These are phyloP conservation scores for Pseudogymnoascus sp. DNA, from an alignment of 2,329 filamentous ascomycete species.

Conservation along the genomic window DNA sequence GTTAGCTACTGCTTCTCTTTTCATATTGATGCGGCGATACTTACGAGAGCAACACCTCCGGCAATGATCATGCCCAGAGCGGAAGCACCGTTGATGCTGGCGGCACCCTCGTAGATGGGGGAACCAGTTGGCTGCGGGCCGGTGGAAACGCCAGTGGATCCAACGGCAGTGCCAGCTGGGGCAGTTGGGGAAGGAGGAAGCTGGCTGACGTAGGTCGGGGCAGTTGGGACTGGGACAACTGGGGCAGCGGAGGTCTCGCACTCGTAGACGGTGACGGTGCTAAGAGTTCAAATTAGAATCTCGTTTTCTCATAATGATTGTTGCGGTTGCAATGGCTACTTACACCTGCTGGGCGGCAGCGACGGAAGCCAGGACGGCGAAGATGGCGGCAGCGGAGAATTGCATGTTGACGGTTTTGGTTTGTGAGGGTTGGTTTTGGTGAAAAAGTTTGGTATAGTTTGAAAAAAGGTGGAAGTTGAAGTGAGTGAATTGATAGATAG, in stretches of 20 bases:
- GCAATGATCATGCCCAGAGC: constrained; percentile 28
- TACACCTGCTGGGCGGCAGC: constrained; percentile 22
- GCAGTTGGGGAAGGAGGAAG: constrained; percentile 14
- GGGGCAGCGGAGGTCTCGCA: constrained; percentile 17
- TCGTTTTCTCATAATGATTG: not conserved
- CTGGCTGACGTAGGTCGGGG: constrained; percentile 10
- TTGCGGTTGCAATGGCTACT: not conserved
- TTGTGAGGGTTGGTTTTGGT: constrained; percentile 13
- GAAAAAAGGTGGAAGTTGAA: constrained; percentile 14
- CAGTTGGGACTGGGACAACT: constrained; percentile 7
- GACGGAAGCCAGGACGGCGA: constrained; percentile 26
- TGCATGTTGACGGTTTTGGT: constrained; percentile 30
- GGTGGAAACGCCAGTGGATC: constrained; percentile 21
- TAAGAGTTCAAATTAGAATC: constrained; percentile 16
- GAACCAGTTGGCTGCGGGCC: constrained; percentile 20
- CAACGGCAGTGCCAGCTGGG: constrained; percentile 10
- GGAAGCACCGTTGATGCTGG: constrained; percentile 24
- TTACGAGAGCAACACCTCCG: constrained; percentile 30
- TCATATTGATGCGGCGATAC: constrained; percentile 8
- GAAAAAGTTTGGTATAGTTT: constrained; percentile 13
- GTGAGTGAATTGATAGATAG: constrained; percentile 16
- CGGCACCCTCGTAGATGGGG: constrained; percentile 27
- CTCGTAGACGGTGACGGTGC: constrained; percentile 26
- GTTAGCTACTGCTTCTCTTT: not conserved
- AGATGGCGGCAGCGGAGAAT: constrained; percentile 26